phyloP scores from a whole-genome alignment of 345 rosid genomes.

The Rhizophora apiculata region DNA sequence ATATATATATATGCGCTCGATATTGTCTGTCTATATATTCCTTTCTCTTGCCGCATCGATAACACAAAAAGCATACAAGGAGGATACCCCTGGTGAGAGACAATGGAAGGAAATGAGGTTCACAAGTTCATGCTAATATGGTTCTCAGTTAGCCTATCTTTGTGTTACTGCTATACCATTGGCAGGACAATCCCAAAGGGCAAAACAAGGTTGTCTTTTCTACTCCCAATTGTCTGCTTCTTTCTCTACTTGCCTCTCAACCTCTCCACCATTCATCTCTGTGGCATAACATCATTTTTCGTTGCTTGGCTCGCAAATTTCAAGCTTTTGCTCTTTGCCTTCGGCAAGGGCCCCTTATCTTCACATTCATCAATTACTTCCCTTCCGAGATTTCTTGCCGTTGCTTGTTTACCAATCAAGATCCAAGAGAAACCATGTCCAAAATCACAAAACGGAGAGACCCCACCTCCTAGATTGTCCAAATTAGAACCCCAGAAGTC shows the following conservation, averaged over 20 bases:
- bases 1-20: not conserved
- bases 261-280: conserved; percentile 4
- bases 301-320: conserved; percentile 26
- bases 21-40: too few relatives aligned
- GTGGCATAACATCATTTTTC: conserved; percentile 17
- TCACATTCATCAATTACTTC: conserved; percentile 9
- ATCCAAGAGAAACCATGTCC: not conserved
- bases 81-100: not conserved
- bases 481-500: not conserved
- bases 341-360: conserved; percentile 17
- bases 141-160: conserved; percentile 6
- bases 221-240: conserved; percentile 20
- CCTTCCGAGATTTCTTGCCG: conserved; percentile 5
- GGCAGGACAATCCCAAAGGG: conserved; percentile 10
- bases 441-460: not conserved
- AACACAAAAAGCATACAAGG: too few relatives aligned
- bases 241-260: conserved; percentile 22
- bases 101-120: conserved; percentile 12
- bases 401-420: conserved; percentile 19
- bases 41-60: too few relatives aligned
- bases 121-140: conserved; percentile 18
- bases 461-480: not conserved
- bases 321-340: conserved; percentile 21
- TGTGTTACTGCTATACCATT: conserved; percentile 12
- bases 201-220: not conserved